phyloP scores from a whole-genome alignment of 768 basidiomycete genomes.

The Sarcodon sp. region DNA sequence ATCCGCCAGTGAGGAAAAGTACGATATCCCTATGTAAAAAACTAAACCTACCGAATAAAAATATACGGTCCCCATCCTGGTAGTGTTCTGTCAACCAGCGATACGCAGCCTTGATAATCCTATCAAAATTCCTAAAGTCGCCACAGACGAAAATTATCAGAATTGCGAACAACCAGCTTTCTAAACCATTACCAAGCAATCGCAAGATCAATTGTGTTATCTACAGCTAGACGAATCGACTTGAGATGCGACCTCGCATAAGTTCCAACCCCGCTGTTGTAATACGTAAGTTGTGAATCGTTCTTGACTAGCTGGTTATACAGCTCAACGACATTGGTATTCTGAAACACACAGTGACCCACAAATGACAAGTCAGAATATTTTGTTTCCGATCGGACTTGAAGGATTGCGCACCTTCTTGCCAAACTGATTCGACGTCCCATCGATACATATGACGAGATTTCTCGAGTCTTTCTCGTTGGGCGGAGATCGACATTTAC shows the following conservation, averaged over 20 bases:
- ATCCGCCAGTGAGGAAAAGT: not conserved
- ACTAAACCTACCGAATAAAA: constrained; percentile 16
- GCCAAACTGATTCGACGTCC: too few relatives aligned
- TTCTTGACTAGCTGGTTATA: constrained; percentile 5
- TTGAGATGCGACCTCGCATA: constrained; percentile 6
- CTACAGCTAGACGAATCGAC: constrained; percentile 1
- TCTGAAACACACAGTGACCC: too few relatives aligned
- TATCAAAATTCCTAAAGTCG: constrained; percentile 10
- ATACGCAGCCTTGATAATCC: constrained; percentile 12
- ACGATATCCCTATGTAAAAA: not conserved
- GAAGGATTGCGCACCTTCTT: too few relatives aligned
- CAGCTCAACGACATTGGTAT: constrained; percentile 9
- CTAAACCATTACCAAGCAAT: constrained; percentile 4
- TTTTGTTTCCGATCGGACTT: too few relatives aligned
- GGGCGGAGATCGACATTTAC: too few relatives aligned
- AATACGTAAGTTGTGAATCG: constrained; percentile 9
- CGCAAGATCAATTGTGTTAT: constrained; percentile 5
- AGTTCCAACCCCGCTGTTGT: constrained; percentile 12
- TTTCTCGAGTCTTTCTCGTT: too few relatives aligned
- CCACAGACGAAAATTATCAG: not conserved
- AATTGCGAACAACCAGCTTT: not conserved
- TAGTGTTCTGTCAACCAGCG: constrained; percentile 20
- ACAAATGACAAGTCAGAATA: too few relatives aligned
- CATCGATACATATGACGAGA: too few relatives aligned
- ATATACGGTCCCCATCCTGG: constrained; percentile 19